These are phyloP conservation scores for Penicillium sp. DNA, from an alignment of 2,329 filamentous ascomycete genomes.

Conservation along the genomic window DNA sequence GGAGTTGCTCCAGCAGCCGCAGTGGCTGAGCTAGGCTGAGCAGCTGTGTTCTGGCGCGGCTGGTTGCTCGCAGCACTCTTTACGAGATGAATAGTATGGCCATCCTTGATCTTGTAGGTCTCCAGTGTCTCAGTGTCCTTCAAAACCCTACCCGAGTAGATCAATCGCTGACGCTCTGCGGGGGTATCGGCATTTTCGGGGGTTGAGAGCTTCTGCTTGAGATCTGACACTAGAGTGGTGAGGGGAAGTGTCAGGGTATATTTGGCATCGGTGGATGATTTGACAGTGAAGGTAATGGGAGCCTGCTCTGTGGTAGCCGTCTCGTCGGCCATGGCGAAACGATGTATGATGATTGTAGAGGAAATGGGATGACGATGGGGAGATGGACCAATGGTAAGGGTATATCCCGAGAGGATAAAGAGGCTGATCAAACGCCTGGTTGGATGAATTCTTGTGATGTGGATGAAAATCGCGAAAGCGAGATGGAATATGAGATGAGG, in stretches of 20 bases:
- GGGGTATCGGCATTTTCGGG: constrained; percentile 84
- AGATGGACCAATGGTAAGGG: neutral
- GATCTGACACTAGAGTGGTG: constrained; percentile 73
- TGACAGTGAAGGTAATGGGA: constrained; percentile 93
- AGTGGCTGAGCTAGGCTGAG: constrained; percentile 46
- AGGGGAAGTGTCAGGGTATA: constrained; percentile 78
- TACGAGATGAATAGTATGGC: constrained; percentile 94
- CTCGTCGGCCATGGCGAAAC: constrained; percentile 43
- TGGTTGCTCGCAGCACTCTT: constrained; percentile 90
- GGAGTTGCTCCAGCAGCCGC: constrained; percentile 34
- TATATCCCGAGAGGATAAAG: neutral
- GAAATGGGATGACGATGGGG: constrained; percentile 17
- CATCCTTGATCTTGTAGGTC: constrained; percentile 91
- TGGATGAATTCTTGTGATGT: neutral
- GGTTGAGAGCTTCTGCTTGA: constrained; percentile 84
- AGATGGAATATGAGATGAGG: constrained; percentile 1
- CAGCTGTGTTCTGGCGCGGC: constrained; percentile 56
- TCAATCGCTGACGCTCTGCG: constrained; percentile 84
- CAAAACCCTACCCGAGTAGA: constrained; percentile 95
- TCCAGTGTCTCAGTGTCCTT: constrained; percentile 87
- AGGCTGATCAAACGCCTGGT: neutral
- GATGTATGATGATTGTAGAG: constrained; percentile 8
- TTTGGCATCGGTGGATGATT: constrained; percentile 87
- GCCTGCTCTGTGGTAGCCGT: constrained; percentile 58
- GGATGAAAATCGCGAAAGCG: neutral